Percentiles rank a stretch among this genome's conserved stretches.
phyloP scores from a whole-genome alignment of 2,329 filamentous ascomycete species.

The Coniosporium tulheliwenetii region DNA sequence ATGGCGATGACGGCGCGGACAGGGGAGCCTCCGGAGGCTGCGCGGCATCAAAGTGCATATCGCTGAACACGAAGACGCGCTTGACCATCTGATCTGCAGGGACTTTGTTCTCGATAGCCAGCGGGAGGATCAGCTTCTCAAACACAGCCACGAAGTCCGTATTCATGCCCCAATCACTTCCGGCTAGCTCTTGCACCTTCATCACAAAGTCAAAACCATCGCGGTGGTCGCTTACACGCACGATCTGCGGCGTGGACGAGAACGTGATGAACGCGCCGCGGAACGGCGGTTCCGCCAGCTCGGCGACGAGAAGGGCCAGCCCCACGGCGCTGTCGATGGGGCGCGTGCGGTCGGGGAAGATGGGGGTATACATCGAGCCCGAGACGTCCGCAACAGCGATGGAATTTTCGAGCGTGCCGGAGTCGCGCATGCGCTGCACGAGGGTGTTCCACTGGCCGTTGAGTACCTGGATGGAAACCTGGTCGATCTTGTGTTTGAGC shows the following conservation, averaged over 20 bases:
- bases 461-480: constrained; percentile 34
- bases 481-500: constrained; percentile 1
- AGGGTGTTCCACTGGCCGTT: constrained; percentile 37
- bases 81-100: constrained; percentile 44
- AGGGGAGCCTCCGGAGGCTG: neutral
- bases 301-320: constrained; percentile 39
- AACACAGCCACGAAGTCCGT: constrained; percentile 43
- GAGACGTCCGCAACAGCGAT: constrained; percentile 45
- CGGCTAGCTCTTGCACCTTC: constrained; percentile 22
- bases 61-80: constrained; percentile 43
- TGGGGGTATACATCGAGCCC: constrained; percentile 32
- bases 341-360: constrained; percentile 28
- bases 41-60: constrained; percentile 42
- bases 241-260: constrained; percentile 22
- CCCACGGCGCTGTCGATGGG: constrained; percentile 41
- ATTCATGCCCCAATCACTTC: constrained; percentile 22
- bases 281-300: constrained; percentile 37
- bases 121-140: constrained; percentile 35
- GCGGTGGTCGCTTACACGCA: constrained; percentile 21
- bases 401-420: constrained; percentile 26
- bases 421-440: constrained; percentile 32
- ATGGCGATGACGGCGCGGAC: too few relatives aligned
- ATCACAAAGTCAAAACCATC: constrained; percentile 21
- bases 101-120: constrained; percentile 34
- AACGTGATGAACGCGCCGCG: constrained; percentile 42